Evolutionary conservation across 2,329 filamentous ascomycete species (phyloP).

Genomic region (Aureobasidium sp.): DNA sequence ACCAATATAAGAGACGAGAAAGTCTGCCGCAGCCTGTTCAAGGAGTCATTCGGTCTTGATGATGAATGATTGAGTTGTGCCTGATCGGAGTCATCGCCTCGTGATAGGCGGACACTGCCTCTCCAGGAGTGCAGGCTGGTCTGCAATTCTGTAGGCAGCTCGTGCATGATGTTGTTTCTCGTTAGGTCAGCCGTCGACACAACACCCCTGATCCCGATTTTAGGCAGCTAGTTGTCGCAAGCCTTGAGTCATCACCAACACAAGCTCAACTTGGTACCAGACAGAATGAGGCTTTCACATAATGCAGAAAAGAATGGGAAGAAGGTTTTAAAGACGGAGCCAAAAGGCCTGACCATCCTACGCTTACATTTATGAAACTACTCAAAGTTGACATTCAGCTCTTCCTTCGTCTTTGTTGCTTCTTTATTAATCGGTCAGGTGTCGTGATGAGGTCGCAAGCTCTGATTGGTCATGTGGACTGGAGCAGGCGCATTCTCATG

Average conservation of each 20-base stretch:
- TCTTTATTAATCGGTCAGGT: neutral
- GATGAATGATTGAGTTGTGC: conserved; percentile 12
- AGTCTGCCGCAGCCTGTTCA: conserved; percentile 14
- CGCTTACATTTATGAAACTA: neutral
- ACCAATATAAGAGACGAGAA: conserved; percentile 20
- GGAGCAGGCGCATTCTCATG: neutral
- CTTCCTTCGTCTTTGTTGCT: neutral
- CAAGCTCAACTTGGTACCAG: neutral
- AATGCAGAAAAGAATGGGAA: neutral
- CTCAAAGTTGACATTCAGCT: neutral
- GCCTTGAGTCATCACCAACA: neutral
- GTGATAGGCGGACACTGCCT: conserved; percentile 21
- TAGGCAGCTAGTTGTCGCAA: conserved; percentile 1
- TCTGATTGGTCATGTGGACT: conserved; percentile 9
- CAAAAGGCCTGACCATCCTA: neutral
- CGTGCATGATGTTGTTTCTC: conserved; percentile 23
- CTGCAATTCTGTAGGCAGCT: conserved; percentile 26
- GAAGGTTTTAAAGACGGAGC: neutral
- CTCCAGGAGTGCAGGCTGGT: conserved; percentile 25
- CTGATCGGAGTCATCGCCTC: conserved; percentile 20
- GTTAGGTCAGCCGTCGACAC: neutral
- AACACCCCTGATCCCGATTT: neutral
- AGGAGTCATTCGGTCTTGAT: conserved; percentile 14
- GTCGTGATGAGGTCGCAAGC: conserved; percentile 3
- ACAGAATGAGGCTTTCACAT: neutral